Base-by-base conservation (phyloP, 768 basidiomycete species). In the Tephrocybe sp. region DNA sequence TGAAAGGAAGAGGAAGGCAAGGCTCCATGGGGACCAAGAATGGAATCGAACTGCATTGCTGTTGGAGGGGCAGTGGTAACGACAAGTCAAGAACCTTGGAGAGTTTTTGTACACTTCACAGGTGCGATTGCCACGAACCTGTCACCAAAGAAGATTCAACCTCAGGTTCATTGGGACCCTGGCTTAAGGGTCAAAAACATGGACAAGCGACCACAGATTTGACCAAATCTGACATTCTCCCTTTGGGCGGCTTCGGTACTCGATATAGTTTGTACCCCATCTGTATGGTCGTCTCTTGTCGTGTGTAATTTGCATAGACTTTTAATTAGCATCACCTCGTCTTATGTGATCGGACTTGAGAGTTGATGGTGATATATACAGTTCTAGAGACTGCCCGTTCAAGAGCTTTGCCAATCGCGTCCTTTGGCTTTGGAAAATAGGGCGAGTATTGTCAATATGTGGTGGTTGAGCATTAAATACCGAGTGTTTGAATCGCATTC, bases 201-300 rank as follows among this genome's bases (percentile, higher is more conserved):
- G 34, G 34, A 36, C n/a, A 10, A 15, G 34, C 15, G 34, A 36
- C 11, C 34, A 36, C 4, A 36, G 9, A 50, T 36, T 12, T 28
- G 34, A 28, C 34, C 40, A 42, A 48, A 36, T 48, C 38, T 44
- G 45, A 39, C 42, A 46, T 41, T 57, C 40, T 42, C 46, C 37
- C 45, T 34, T 51, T 47, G 36, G 34, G 30, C 42, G 28, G 24
- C 20, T 46, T 56, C 43, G 51, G 51, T 14, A 45, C 51, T 56
- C 14, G 25, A 56, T 56, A 45, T 56, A 37, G 56, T 44, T 32
- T 44, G 23, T 57, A 18, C 48, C 30, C 50, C 51, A 53, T 51
- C 48, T 28, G 24, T 45, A 24, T 20, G 7, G 15, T 34, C 47
- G 46, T 53, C 48, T 48, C 45, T 44, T 50, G 48, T 50, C 15